Evolutionary conservation across 1,284 basidiomycete species (phyloP), one percentile per base, ranked within the genome.

Genomic region (Volvariella surrecta): DNA sequence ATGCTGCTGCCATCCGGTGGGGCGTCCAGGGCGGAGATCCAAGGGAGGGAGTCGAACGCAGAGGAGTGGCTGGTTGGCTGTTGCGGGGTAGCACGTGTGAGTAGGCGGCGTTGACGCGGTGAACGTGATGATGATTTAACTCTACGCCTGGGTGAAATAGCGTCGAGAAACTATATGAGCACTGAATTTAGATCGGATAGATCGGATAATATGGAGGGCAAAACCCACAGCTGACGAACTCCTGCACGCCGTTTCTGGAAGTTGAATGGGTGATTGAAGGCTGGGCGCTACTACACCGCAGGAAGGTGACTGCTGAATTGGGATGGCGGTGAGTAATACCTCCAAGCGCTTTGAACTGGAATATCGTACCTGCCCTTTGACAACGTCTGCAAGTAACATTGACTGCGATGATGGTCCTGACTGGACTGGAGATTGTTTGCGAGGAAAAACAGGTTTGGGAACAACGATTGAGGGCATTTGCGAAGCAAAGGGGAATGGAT

Each of bases 1-100:
- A 59, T 58, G 49, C 61, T 61, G 47, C 59, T 42, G 40, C 52
- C 50, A 40, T 66, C 61, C 32, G 67, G 61, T 0, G 70, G 48
- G 34, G 58, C 49, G 39, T 80, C 70, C 42, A 82, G 62, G 11
- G 70, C 62, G 24, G 76, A 65, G 44, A 78, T 74, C 79, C 79
- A 82, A 10, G 79, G 73, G 13, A 81, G 68, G 19, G 67, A 60
- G 59, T 80, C 79, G 52, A 82, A 80, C 17, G 59, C 50, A 43
- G 68, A 67, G 34, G 58, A 56, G 15, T 49, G 48, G 22, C 45
- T 59, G 50, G 53, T 57, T 52, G 46, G 37, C 13, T 15, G 18
- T 15, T 19, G n/a, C 7, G 34, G 34, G 34, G 34, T 35, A 35
- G 34, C 47, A 48, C 59, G 60, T 34, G 56, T 49, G 41, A 52